These are phyloP conservation scores for Casuarina cunninghamiana DNA, from an alignment of 306 rosid genomes.

Conservation along the genomic window DNA sequence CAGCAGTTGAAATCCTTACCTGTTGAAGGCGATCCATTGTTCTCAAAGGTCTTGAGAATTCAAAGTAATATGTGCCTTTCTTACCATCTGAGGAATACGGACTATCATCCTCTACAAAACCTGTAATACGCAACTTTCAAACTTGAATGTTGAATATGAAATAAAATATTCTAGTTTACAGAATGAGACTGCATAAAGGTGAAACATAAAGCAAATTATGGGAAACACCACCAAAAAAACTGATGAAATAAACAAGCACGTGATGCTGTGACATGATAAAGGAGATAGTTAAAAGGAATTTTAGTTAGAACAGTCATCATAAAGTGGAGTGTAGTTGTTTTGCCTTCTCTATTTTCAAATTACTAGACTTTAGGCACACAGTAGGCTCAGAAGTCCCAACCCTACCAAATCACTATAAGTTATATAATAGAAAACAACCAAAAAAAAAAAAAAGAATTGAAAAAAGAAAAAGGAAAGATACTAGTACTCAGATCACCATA, in stretches of 20 bases:
- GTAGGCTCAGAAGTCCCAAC: constrained; percentile 23
- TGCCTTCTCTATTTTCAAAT: constrained; percentile 5
- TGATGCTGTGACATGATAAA: background rate
- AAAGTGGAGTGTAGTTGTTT: constrained; percentile 5
- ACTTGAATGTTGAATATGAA: constrained; percentile 17
- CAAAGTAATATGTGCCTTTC: constrained; percentile 80
- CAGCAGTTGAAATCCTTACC: constrained; percentile 49
- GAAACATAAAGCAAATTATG: constrained; percentile 14
- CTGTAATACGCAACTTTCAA: constrained; percentile 38
- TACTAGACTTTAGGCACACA: constrained; percentile 22
- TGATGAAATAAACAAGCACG: background rate
- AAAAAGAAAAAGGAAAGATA: constrained; percentile 14
- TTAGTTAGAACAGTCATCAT: constrained; percentile 11
- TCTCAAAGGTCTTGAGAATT: constrained; percentile 94
- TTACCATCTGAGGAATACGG: constrained; percentile 73
- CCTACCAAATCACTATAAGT: constrained; percentile 1
- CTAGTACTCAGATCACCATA: constrained; percentile 1
- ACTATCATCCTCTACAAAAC: constrained; percentile 80
- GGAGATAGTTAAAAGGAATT: constrained; percentile 19
- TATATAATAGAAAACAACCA: background rate
- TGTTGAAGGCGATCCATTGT: constrained; percentile 95
- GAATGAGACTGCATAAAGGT: constrained; percentile 12
- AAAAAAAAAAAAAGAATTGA: too few species aligned
- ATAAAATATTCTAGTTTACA: constrained; percentile 3
- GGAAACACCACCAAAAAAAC: constrained; percentile 7